Evolutionary conservation across 1,139 yeast genomes (phyloP).

Genomic region (Geotrichum restrictum): DNA sequence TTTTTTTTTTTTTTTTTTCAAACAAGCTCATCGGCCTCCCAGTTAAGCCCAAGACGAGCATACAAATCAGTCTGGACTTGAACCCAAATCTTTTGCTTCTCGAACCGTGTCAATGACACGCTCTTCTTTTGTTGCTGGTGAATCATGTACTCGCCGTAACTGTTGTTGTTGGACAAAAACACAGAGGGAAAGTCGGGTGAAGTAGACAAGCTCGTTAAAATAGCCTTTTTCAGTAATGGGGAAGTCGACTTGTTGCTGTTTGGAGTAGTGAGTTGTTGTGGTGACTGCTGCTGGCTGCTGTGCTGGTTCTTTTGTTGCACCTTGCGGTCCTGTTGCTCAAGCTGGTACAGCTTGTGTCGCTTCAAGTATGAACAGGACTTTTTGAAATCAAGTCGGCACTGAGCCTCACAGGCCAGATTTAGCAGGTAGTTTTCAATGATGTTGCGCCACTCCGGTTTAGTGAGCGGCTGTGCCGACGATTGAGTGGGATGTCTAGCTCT

Average conservation of each 20-base stretch:
- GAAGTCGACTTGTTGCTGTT: constrained; percentile 23
- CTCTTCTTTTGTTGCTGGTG: background rate
- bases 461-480: no score
- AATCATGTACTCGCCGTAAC: background rate
- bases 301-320: background rate
- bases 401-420: constrained; percentile 65
- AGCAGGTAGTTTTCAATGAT: constrained; percentile 61
- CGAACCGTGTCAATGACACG: constrained; percentile 46
- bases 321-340: constrained; percentile 27
- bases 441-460: constrained; percentile 62
- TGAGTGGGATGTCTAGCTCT: constrained; percentile 30
- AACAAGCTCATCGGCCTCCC: constrained; percentile 50
- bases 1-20: no score
- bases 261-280: constrained; percentile 10
- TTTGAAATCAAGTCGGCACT: constrained; percentile 58
- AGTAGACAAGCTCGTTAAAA: constrained; percentile 32
- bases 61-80: constrained; percentile 57
- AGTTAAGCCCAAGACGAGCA: constrained; percentile 52
- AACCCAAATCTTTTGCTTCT: constrained; percentile 56
- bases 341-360: constrained; percentile 37
- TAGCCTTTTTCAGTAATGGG: constrained; percentile 34
- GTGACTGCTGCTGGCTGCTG: background rate
- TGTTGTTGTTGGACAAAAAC: background rate
- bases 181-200: constrained; percentile 32
- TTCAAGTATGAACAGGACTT: constrained; percentile 43